phyloP scores from a whole-genome alignment of 495 filamentous ascomycete genomes.

The Ascobolus immersus region DNA sequence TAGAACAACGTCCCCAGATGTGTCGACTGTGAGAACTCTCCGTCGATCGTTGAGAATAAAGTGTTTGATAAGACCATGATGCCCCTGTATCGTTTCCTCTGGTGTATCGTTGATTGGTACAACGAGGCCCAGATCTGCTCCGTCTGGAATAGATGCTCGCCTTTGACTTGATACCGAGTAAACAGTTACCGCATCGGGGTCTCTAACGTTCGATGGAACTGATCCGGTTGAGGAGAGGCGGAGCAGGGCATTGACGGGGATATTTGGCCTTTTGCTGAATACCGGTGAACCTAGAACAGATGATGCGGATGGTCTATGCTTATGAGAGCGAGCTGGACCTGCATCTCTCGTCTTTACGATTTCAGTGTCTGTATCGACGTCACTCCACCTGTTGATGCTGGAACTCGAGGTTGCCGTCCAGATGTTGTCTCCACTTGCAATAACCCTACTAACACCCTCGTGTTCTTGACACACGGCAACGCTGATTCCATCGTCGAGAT shows the following conservation, averaged over 20 bases:
- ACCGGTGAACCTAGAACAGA: conserved; percentile 7
- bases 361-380: conserved; percentile 49
- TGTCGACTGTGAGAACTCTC: conserved; percentile 73
- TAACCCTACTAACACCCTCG: conserved; percentile 55
- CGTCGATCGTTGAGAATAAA: conserved; percentile 74
- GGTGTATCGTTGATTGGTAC: conserved; percentile 50
- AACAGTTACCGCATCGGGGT: conserved; percentile 24
- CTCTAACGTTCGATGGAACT: conserved; percentile 31
- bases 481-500: conserved; percentile 65
- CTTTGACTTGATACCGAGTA: conserved; percentile 26
- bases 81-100: conserved; percentile 73
- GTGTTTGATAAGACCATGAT: conserved; percentile 86
- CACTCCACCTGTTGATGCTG: conserved; percentile 80
- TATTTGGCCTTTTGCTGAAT: conserved; percentile 27
- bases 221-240: conserved; percentile 60
- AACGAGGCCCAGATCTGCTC: conserved; percentile 28
- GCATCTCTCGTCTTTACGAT: conserved; percentile 15
- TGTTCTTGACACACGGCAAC: conserved; percentile 77
- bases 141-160: conserved; percentile 33
- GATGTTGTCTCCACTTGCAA: conserved; percentile 52
- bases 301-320: conserved; percentile 9
- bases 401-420: conserved; percentile 90
- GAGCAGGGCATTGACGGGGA: conserved; percentile 49
- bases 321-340: conserved; percentile 11
- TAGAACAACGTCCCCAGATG: conserved; percentile 80